Base-by-base conservation (phyloP, 2,329 filamentous ascomycete species). In the Venturia carpophila region DNA sequence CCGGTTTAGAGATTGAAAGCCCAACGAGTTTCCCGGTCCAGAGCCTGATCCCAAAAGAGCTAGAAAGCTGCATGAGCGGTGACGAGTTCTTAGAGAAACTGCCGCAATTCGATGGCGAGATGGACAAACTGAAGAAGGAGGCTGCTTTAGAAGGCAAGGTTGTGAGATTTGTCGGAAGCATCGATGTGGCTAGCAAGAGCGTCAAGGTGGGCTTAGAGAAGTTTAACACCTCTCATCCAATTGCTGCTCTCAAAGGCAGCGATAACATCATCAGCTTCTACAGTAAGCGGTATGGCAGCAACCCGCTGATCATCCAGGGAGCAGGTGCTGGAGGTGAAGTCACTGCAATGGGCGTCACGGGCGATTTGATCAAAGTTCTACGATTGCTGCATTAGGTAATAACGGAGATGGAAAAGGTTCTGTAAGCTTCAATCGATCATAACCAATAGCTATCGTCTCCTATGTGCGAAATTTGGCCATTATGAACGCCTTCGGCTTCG, bases 201-300 rank as follows among this genome's bases (percentile, higher is more conserved):
- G 89, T 97, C 75, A 95, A 92, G 81, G 94, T 99, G 66, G 93
- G 94, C 2, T 79, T 99, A 69, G 88, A 97, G 82, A 90, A 89
- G 78, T 82, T 82, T 71, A 92, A 96, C 69, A 86, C 85, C 70
- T 90, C 89, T 67, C 91, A 95, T 73, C 90, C 94, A 15, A 97
- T 99, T 78, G 94, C 94, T 17, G 89, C 90, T 60, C 82, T 99
- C 66, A 96, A 96, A 83, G 94, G 94, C 43, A 97, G 92, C 76
- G 94, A 97, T 75, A 99, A 99, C 80, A 96, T 99, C 75, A 96
- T 99, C 74, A 96, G 88, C 81, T 97, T 99, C 82, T 96, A 97
- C 79, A 99, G 94, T 6, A 89, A 95, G 82, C 84, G 94, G 71
- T 99, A 99, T 74, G 92, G 92, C 66, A 84, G 82, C 74, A 95